phyloP scores from a whole-genome alignment of 345 rosid species.

The Bruguiera parviflora region DNA sequence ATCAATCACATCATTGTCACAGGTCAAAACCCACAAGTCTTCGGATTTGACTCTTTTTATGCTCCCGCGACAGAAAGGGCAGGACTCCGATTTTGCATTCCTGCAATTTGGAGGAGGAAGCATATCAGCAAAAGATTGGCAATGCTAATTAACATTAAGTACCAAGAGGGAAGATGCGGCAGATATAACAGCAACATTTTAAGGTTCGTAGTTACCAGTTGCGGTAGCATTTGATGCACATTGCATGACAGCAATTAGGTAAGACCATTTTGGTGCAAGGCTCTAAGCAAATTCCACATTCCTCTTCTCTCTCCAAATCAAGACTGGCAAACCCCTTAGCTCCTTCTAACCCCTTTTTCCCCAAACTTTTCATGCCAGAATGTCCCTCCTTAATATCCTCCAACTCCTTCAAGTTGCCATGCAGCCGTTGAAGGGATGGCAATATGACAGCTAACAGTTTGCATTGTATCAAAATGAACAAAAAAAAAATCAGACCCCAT shows the following conservation, averaged over 20 bases:
- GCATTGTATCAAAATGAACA: not conserved
- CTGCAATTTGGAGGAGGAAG: conserved; percentile 38
- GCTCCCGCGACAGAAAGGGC: conserved; percentile 95
- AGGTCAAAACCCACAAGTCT: conserved; percentile 94
- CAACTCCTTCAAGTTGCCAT: conserved; percentile 47
- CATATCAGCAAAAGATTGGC: not conserved
- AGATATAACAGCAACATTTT: not conserved
- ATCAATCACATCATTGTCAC: conserved; percentile 80
- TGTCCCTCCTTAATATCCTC: conserved; percentile 28
- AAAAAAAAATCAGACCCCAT: not conserved
- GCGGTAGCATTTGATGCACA: conserved; percentile 96
- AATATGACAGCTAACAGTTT: conserved; percentile 62
- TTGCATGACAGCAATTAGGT: conserved; percentile 90
- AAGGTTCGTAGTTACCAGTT: conserved; percentile 55
- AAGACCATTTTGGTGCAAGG: conserved; percentile 90
- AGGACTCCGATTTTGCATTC: conserved; percentile 89
- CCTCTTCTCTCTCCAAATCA: conserved; percentile 84
- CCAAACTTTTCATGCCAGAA: conserved; percentile 27
- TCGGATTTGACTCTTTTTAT: conserved; percentile 90
- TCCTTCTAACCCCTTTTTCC: conserved; percentile 45
- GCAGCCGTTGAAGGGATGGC: conserved; percentile 81
- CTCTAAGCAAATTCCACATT: conserved; percentile 97
- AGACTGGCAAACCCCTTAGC: conserved; percentile 40
- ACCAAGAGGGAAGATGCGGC: not conserved
- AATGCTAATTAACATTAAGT: not conserved